Base-by-base conservation (phyloP, 148 eudicot genomes). In the Beta vulgaris region DNA sequence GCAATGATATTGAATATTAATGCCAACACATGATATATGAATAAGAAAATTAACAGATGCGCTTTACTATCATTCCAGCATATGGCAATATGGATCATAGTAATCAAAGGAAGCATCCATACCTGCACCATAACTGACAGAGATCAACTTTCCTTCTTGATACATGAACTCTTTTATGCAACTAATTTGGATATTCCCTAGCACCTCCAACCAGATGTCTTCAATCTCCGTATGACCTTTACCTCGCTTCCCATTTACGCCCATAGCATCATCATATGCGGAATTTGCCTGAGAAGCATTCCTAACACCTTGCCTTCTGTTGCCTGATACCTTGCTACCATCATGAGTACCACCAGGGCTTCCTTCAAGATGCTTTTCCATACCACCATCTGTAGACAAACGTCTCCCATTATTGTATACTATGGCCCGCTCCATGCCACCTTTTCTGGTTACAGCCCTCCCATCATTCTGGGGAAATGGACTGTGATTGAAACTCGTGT, bases 61-160 rank as follows among this genome's bases (percentile, higher is more conserved):
- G 61, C 40, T 18, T 25, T 18, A 37, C 31, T 7, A 66, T 42
- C 28, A 43, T 34, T 66, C 26, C 7, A 58, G 25, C 58, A 66
- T 26, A 61, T 21, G 51, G 61, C 18, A 48, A 66, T 26, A 61
- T 21, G 51, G 61, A 68, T 43, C 36, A 42, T 29, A 51, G 28
- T 64, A 12, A 74, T 28, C 29, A 26, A 70, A 31, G 36, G 62
- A 54, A 75, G 34, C 28, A 60, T 29, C 35, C 68, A 43, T 90
- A 94, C 98, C 98, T 94, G 91, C 86, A 79, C 91, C 93, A 80
- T 82, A 88, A 72, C 86, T 85, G 82, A 91, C 79, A 29, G 90
- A 87, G 57, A 87, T 84, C 68, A 94, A 83, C 83, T 85, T 88
- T 54, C 95, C 98, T 85, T 94, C 98, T 81, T 80, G 89, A 79